phyloP scores from a whole-genome alignment of 1,139 yeast species.

The Scheffersomyces illinoinensis region DNA sequence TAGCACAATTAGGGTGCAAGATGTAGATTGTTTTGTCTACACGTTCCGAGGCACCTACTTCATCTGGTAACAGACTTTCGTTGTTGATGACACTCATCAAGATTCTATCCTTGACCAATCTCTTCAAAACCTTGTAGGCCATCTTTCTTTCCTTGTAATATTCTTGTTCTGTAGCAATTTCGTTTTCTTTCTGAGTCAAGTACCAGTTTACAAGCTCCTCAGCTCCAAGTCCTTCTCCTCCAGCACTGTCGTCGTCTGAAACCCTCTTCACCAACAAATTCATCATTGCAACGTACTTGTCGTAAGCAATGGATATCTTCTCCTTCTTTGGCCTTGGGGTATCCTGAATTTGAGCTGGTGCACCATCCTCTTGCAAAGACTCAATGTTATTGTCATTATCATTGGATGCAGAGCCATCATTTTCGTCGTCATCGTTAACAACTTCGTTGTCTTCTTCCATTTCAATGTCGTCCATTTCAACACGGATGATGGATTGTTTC shows the following conservation, averaged over 20 bases:
- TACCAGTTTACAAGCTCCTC: constrained; percentile 79
- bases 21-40: constrained; percentile 52
- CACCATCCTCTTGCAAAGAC: not conserved
- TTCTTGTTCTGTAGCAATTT: constrained; percentile 67
- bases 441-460: constrained; percentile 66
- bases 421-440: constrained; percentile 20
- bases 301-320: constrained; percentile 67
- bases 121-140: constrained; percentile 77
- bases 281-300: constrained; percentile 83
- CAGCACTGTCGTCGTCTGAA: constrained; percentile 52
- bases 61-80: constrained; percentile 19
- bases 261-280: constrained; percentile 74
- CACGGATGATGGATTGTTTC: constrained; percentile 89
- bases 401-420: constrained; percentile 12
- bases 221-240: constrained; percentile 71
- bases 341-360: constrained; percentile 3
- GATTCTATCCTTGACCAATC: constrained; percentile 83
- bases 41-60: constrained; percentile 6
- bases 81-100: constrained; percentile 78
- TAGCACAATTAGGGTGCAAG: constrained; percentile 88
- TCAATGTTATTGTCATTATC: constrained; percentile 9
- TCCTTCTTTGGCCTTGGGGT: constrained; percentile 10
- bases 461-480: constrained; percentile 91
- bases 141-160: constrained; percentile 70
- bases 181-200: constrained; percentile 72